These are phyloP conservation scores for Microdochium paspali DNA, from an alignment of 2,329 filamentous ascomycete genomes.

Conservation along the genomic window DNA sequence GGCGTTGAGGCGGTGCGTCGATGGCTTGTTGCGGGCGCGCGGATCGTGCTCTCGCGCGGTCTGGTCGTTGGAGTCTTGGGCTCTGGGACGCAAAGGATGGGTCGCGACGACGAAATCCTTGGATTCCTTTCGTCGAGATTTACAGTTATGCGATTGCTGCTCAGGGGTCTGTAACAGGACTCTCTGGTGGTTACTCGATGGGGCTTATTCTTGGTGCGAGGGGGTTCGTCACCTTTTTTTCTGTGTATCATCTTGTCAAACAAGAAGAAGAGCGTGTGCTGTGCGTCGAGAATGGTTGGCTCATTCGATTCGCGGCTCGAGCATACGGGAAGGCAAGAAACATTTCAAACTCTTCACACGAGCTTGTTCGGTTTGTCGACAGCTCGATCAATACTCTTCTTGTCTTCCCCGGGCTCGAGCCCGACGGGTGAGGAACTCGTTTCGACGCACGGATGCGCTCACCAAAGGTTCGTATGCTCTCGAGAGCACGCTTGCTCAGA, in stretches of 20 bases:
- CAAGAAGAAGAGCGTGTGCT: constrained; percentile 58
- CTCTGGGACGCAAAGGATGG: constrained; percentile 34
- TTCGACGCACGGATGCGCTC: constrained; percentile 4
- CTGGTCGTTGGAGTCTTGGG: background rate
- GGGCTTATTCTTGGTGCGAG: constrained; percentile 99
- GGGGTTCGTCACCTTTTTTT: constrained; percentile 45
- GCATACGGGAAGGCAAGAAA: background rate
- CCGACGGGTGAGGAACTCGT: background rate
- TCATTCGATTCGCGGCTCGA: background rate
- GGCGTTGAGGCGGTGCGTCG: constrained; percentile 9
- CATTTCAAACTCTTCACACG: background rate
- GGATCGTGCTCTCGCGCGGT: background rate
- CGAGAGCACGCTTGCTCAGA: constrained; percentile 26
- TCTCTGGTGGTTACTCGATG: constrained; percentile 84
- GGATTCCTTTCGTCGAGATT: constrained; percentile 73
- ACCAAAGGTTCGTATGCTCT: constrained; percentile 41
- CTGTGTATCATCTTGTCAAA: constrained; percentile 46
- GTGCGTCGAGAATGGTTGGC: constrained; percentile 19
- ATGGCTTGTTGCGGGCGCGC: constrained; percentile 8
- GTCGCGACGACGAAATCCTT: constrained; percentile 35
- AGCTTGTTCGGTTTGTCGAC: constrained; percentile 6
- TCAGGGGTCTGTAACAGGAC: constrained; percentile 19
- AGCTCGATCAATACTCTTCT: background rate
- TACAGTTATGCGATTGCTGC: constrained; percentile 98
- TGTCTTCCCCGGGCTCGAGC: background rate